These are phyloP conservation scores for Diaporthe vexans DNA, from an alignment of 2,329 filamentous ascomycete species.

Conservation along the genomic window DNA sequence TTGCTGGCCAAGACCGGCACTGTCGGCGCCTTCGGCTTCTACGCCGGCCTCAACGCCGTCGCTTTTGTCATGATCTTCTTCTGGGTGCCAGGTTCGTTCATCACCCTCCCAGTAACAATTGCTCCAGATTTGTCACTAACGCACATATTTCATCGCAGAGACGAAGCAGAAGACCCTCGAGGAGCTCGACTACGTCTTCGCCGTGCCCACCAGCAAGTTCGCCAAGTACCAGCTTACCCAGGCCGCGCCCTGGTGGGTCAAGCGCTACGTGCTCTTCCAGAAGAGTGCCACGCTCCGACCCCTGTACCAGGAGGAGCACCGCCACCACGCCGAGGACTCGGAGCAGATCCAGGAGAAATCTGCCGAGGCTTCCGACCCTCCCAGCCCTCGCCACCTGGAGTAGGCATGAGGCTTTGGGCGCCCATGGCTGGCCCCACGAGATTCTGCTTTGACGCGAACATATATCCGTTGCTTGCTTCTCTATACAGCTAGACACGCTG, in stretches of 20 bases:
- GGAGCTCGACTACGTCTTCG: conserved; percentile 71
- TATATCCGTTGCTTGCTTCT: conserved; percentile 6
- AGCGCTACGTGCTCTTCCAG: conserved; percentile 66
- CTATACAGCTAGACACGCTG: neutral
- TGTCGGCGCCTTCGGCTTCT: conserved; percentile 64
- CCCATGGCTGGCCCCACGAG: conserved; percentile 1
- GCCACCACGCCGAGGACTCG: neutral
- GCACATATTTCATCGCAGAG: conserved; percentile 50
- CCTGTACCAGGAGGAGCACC: conserved; percentile 52
- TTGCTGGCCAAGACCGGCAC: conserved; percentile 63
- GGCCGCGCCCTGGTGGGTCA: conserved; percentile 72
- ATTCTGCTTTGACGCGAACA: conserved; percentile 15
- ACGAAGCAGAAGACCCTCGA: conserved; percentile 67
- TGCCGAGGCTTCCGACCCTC: conserved; percentile 23
- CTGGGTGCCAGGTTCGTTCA: conserved; percentile 57
- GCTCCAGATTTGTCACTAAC: neutral
- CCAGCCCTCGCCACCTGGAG: conserved; percentile 26
- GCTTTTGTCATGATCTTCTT: conserved; percentile 71
- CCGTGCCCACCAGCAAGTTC: conserved; percentile 71
- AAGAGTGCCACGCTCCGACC: conserved; percentile 58
- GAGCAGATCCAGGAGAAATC: conserved; percentile 1
- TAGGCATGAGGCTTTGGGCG: neutral
- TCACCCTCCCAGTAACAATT: neutral
- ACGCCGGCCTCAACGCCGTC: conserved; percentile 69
- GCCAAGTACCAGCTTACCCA: conserved; percentile 69